A percentile compares a stretch with the other conserved stretches of the same genome.
Conservation (phyloP, 2,329 filamentous ascomycete genomes). For the Anisogramma anomala region DNA sequence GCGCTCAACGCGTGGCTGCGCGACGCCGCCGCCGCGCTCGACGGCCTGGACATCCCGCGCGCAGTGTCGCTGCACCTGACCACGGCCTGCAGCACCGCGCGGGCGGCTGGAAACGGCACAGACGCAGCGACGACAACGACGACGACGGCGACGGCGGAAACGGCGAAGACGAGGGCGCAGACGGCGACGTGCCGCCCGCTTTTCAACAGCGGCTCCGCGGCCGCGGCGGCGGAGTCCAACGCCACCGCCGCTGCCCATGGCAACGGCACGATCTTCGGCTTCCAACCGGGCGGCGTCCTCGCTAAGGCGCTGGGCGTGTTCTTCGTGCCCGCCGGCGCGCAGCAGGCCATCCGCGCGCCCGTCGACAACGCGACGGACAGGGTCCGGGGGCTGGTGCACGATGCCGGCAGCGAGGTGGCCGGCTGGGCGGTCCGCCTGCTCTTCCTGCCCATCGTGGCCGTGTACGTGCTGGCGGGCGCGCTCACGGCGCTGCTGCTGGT, state of each 20-base stretch:
- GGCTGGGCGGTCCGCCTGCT: conserved; percentile 10
- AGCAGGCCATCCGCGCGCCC: conserved; percentile 6
- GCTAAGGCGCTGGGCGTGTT: conserved; percentile 13
- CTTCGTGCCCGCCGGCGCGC: conserved; percentile 9
- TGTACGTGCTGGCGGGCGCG: conserved; percentile 7
- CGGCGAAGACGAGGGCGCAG: too few species aligned
- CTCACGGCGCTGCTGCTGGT: conserved; percentile 9
- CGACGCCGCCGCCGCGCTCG: conserved; percentile 7
- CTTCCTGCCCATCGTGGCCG: conserved; percentile 13
- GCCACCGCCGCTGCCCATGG: conserved; percentile 9
- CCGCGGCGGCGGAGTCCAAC: background rate
- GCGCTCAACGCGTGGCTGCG: conserved; percentile 11
- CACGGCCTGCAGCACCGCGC: conserved; percentile 8
- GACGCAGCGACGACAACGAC: too few species aligned
- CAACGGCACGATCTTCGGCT: conserved; percentile 13
- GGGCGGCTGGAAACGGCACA: background rate
- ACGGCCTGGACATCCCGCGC: conserved; percentile 9
- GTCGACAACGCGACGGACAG: conserved; percentile 10
- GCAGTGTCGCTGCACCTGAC: conserved; percentile 13
- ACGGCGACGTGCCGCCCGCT: conserved; percentile 4
- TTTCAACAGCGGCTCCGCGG: conserved; percentile 2
- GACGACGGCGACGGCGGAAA: background rate
- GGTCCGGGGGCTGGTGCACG: conserved; percentile 9
- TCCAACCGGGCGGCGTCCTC: conserved; percentile 10
- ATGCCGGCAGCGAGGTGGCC: conserved; percentile 7